A percentile compares a stretch with the other conserved stretches of the same genome.
These are phyloP conservation scores for Ramaria rubella DNA, from an alignment of 768 basidiomycete species.

Conservation along the genomic window DNA sequence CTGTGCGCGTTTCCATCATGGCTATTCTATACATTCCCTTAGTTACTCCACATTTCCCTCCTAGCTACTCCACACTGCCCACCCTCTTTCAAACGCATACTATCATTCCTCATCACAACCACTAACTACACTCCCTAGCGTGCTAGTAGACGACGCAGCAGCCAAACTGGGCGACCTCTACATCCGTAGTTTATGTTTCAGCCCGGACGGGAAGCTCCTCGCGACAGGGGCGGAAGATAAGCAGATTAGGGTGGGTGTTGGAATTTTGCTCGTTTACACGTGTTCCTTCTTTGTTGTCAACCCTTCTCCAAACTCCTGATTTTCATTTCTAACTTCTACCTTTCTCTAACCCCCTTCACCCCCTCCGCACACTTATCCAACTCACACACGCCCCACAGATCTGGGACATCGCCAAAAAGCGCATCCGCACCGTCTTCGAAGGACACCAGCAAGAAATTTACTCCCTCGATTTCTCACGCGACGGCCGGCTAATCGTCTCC, in stretches of 20 bases:
- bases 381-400: constrained; percentile 42
- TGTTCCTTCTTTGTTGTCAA: neutral
- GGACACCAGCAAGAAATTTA: constrained; percentile 94
- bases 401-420: constrained; percentile 83
- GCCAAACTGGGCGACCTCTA: constrained; percentile 78
- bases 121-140: constrained; percentile 38
- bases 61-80: no score
- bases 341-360: neutral
- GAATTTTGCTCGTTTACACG: constrained; percentile 6
- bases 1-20: no score
- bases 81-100: neutral
- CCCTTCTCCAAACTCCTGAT: neutral
- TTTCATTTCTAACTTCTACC: neutral
- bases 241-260: constrained; percentile 66
- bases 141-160: constrained; percentile 70
- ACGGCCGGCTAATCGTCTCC: constrained; percentile 80
- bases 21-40: no score
- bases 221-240: constrained; percentile 89
- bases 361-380: neutral
- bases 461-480: constrained; percentile 85
- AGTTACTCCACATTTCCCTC: no score
- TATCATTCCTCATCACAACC: no score
- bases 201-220: constrained; percentile 61
- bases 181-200: constrained; percentile 79
- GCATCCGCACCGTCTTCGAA: constrained; percentile 73